These are phyloP conservation scores for Malus hybrid DNA, from an alignment of 331 rosid genomes.

Conservation along the genomic window DNA sequence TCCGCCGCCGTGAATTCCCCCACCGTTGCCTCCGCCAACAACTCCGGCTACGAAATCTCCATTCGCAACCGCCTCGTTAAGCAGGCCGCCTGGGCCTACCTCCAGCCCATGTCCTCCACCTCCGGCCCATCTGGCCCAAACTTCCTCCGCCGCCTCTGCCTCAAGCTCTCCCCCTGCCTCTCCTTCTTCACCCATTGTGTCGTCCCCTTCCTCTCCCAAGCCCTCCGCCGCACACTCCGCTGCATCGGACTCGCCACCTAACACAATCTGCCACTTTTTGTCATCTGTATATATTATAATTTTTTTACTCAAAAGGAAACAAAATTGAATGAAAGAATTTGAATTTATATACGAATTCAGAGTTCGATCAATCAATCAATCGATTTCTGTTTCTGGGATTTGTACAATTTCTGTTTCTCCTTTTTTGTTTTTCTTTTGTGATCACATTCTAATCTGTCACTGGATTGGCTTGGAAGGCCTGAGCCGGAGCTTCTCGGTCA, in stretches of 20 bases:
- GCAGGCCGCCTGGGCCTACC: slow-evolving; percentile 98
- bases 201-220: slow-evolving; percentile 27
- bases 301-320: background rate
- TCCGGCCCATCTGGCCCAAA: slow-evolving; percentile 34
- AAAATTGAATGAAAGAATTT: slow-evolving; percentile 1
- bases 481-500: slow-evolving; percentile 13
- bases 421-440: background rate
- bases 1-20: slow-evolving; percentile 9
- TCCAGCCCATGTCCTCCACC: slow-evolving; percentile 71
- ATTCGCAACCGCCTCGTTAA: slow-evolving; percentile 90
- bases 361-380: background rate
- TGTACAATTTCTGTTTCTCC: background rate
- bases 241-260: slow-evolving; percentile 10
- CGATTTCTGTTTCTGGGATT: background rate
- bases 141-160: slow-evolving; percentile 43
- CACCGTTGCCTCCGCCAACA: slow-evolving; percentile 9
- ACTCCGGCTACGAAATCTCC: slow-evolving; percentile 52
- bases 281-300: background rate
- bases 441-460: background rate
- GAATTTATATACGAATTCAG: background rate
- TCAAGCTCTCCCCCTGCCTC: slow-evolving; percentile 26
- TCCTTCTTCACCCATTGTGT: slow-evolving; percentile 31
- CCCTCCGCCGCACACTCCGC: slow-evolving; percentile 29
- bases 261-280: background rate
- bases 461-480: slow-evolving; percentile 35